Conservation (phyloP, 805 yeast species). For the Pichia thaimueangensis region DNA sequence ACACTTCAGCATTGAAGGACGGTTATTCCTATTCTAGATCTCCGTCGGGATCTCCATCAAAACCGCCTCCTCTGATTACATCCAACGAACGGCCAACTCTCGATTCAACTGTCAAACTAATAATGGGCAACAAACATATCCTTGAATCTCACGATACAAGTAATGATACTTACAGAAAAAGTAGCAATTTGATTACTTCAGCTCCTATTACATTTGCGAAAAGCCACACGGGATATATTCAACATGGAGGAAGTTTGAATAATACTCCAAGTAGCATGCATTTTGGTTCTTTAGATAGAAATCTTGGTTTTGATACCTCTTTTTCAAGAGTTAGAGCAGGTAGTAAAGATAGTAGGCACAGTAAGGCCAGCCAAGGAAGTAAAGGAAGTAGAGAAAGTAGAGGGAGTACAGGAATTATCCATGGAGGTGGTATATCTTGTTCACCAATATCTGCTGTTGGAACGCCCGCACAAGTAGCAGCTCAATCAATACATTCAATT, state of each 20-base stretch:
- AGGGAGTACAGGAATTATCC: conserved; percentile 9
- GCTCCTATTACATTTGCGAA: conserved; percentile 2
- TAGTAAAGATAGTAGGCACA: conserved; percentile 1
- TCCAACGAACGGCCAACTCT: conserved; percentile 6
- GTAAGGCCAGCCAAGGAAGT: conserved; percentile 8
- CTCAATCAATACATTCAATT: conserved; percentile 8
- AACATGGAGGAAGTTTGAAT: background rate
- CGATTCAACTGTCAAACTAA: conserved; percentile 4
- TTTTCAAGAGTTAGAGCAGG: conserved; percentile 1
- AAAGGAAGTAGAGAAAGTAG: conserved; percentile 7
- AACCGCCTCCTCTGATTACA: conserved; percentile 10
- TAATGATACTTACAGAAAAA: background rate
- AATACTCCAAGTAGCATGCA: background rate
- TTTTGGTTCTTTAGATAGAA: conserved; percentile 1
- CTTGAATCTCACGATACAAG: background rate
- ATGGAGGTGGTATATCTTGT: conserved; percentile 1
- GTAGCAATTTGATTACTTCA: too few species aligned
- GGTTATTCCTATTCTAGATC: conserved; percentile 8
- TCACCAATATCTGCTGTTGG: conserved; percentile 9
- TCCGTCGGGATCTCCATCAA: conserved; percentile 6
- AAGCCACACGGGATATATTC: background rate
- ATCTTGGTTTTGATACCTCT: background rate
- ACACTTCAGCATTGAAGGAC: conserved; percentile 11
- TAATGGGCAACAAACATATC: conserved; percentile 8
- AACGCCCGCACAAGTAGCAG: background rate